Conservation (phyloP, 345 rosid genomes). For the Excoecaria agallocha region DNA sequence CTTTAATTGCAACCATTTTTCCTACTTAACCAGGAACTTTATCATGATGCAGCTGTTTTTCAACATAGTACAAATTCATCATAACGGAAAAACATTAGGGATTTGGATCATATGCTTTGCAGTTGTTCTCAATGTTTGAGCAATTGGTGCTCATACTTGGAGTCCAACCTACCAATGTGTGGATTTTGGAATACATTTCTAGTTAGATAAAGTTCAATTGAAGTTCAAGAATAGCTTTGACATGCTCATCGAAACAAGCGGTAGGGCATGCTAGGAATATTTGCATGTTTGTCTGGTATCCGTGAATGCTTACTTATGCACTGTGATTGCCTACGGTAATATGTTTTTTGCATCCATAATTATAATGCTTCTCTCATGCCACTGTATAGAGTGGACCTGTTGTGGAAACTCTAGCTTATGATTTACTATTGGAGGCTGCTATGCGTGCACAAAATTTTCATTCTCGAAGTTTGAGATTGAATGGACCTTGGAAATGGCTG, state of each 20-base stretch:
- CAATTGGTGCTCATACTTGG: neutral
- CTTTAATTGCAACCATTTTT: neutral
- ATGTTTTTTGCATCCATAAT: neutral
- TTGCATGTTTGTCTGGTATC: neutral
- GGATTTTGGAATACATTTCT: neutral
- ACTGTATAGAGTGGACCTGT: constrained; percentile 27
- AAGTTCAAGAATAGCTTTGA: neutral
- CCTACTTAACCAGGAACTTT: neutral
- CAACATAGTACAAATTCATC: neutral
- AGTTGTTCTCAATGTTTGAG: neutral
- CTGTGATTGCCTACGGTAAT: neutral
- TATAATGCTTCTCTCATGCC: neutral
- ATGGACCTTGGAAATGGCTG: constrained; percentile 37
- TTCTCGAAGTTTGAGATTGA: constrained; percentile 27
- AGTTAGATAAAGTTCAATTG: neutral
- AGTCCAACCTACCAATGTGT: too few species aligned
- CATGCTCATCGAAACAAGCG: neutral
- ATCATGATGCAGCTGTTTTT: neutral
- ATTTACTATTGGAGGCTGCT: constrained; percentile 34
- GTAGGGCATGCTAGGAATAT: neutral
- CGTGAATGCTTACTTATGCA: neutral
- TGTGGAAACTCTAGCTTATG: constrained; percentile 36
- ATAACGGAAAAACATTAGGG: neutral
- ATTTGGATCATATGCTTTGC: neutral
- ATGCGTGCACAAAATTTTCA: constrained; percentile 34